Evolutionary conservation across 805 yeast genomes (phyloP).

Genomic region (Metschnikowia noctiluminum): DNA sequence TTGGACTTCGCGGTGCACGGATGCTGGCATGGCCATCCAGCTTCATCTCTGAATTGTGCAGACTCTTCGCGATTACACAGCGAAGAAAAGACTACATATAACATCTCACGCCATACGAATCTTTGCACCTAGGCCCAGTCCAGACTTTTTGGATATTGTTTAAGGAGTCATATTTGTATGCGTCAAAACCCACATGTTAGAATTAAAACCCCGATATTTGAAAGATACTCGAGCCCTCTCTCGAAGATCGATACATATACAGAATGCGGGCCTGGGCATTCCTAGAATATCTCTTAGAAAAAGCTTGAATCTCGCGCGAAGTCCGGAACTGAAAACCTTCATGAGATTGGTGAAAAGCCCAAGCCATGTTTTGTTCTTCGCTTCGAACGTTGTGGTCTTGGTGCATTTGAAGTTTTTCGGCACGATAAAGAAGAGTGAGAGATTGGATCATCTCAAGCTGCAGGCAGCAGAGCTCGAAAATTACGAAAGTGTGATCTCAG

Average conservation of each 20-base stretch:
- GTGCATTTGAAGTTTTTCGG: constrained; percentile 15
- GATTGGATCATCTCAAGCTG: constrained; percentile 8
- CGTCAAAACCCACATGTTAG: not conserved
- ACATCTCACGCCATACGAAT: not conserved
- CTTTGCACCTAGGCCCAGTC: not conserved
- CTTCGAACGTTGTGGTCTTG: constrained; percentile 17
- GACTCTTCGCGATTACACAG: not conserved
- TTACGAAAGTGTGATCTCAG: constrained; percentile 15
- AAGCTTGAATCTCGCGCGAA: constrained; percentile 4
- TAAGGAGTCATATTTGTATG: too few relatives aligned
- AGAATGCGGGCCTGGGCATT: constrained; percentile 4
- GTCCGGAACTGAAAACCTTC: constrained; percentile 13
- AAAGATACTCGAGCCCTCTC: not conserved
- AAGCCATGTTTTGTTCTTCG: constrained; percentile 17
- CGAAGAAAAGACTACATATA: not conserved
- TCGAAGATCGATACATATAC: constrained; percentile 11
- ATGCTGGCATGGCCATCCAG: too few relatives aligned
- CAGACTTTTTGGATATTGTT: too few relatives aligned
- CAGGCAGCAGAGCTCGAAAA: constrained; percentile 15
- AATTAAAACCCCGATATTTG: not conserved
- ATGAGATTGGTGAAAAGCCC: constrained; percentile 16
- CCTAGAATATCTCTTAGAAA: constrained; percentile 7
- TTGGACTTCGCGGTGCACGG: too few relatives aligned
- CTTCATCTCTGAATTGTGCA: too few relatives aligned
- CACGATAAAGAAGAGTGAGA: constrained; percentile 8